Conservation (phyloP, 495 filamentous ascomycete species). For the Podospora comata region DNA sequence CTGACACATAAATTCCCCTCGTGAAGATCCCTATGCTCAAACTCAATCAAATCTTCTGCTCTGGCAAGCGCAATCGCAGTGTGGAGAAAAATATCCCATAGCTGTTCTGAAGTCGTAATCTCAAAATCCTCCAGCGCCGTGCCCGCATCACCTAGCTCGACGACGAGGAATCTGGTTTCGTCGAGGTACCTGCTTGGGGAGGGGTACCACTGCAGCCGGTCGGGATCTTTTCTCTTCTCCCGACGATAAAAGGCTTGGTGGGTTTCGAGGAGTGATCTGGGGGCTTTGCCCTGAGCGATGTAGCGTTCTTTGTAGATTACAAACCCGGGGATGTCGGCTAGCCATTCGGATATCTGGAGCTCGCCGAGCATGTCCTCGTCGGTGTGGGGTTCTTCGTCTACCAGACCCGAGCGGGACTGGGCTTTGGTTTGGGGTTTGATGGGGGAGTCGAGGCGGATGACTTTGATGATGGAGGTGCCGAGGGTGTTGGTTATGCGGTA, state of each 20-base stretch:
- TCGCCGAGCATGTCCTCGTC: slow-evolving; percentile 52
- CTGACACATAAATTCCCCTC: slow-evolving; percentile 81
- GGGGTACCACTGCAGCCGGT: slow-evolving; percentile 64
- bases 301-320: slow-evolving; percentile 81
- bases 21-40: slow-evolving; percentile 91
- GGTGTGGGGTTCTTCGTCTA: slow-evolving; percentile 49
- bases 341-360: slow-evolving; percentile 68
- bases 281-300: slow-evolving; percentile 67
- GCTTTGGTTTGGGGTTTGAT: slow-evolving; percentile 46
- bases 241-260: slow-evolving; percentile 59
- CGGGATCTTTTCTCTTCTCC: slow-evolving; percentile 55
- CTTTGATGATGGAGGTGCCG: slow-evolving; percentile 53
- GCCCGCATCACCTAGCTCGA: slow-evolving; percentile 87
- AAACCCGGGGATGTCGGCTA: slow-evolving; percentile 82
- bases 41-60: slow-evolving; percentile 67
- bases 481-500: slow-evolving; percentile 55
- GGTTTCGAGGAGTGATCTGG: slow-evolving; percentile 59
- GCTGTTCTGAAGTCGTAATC: slow-evolving; percentile 52
- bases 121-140: slow-evolving; percentile 65
- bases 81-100: slow-evolving; percentile 86
- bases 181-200: slow-evolving; percentile 57
- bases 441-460: slow-evolving; percentile 48
- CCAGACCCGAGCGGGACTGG: slow-evolving; percentile 44
- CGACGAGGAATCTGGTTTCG: slow-evolving; percentile 70
- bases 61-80: slow-evolving; percentile 72